Evolutionary conservation across 2,329 filamentous ascomycete genomes (phyloP), one percentile per base, ranked within the genome.

Genomic region (Plenodomus biglobosus): DNA sequence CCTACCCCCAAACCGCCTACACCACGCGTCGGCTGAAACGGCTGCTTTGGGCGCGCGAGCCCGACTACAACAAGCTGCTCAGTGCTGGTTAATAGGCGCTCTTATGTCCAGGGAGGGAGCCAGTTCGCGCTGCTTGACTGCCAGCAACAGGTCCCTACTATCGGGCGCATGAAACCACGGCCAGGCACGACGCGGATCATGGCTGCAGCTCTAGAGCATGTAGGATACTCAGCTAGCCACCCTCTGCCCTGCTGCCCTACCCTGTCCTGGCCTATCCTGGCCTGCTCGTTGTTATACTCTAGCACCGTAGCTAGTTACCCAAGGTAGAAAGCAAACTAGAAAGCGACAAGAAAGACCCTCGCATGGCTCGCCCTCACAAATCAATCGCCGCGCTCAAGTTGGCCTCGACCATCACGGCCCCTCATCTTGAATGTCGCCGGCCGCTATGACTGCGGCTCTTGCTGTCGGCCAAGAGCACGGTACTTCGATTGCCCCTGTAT

Each of bases 141-240:
- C 40, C 41, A 32, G 21, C 36, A 10, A 30, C 39, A 44, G 42
- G 50, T 46, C 56, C 45, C 47, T 49, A 49, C 53, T 46, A 51
- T 47, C 48, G 56, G 38, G 43, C 47, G 46, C 39, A 47, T 58
- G 54, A 59, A 58, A 59, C 58, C 52, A 32, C 35, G 18, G 35
- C 53, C 44, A 48, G 55, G 48, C 50, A 53, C 54, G 40, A 52
- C 49, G 43, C 52, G 37, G 48, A 59, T 54, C 52, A 53, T 50
- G 40, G 56, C 50, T 49, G 46, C 49, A 46, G 48, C 47, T 47
- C 46, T 22, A n/a, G n/a, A n/a, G n/a, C n/a, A n/a, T n/a, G n/a
- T n/a, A n/a, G n/a, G n/a, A 40, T 40, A 40, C 55, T 55, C 58
- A 50, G 55, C 59, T 56, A 60, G 58, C 58, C 55, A 58, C 39